Evolutionary conservation across 1,284 basidiomycete species (phyloP).

Genomic region (Golubevia pallescens): DNA sequence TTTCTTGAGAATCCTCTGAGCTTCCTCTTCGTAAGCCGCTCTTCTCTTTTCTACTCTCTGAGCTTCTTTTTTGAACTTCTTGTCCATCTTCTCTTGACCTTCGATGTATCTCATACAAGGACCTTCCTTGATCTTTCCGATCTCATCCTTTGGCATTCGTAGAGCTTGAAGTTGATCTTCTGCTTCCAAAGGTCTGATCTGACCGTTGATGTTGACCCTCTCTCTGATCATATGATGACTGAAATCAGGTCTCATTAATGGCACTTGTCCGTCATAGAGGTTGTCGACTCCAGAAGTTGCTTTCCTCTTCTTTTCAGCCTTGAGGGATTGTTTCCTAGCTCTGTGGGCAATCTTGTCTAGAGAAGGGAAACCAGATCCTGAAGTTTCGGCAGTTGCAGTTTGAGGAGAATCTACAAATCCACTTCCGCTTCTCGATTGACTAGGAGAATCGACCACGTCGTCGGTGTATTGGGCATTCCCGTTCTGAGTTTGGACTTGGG

Average conservation of each 20-base stretch:
- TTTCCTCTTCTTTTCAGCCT: conserved; percentile 1
- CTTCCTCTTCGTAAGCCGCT: conserved; percentile 19
- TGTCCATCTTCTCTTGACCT: conserved; percentile 35
- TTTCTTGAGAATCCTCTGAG: conserved; percentile 12
- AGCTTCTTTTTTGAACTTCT: conserved; percentile 26
- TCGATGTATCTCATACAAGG: conserved; percentile 46
- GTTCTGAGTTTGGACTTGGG: not conserved
- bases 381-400: not conserved
- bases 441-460: not conserved
- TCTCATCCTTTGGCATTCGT: conserved; percentile 70
- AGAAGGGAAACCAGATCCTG: not conserved
- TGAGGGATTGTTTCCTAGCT: not conserved
- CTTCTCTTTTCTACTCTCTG: conserved; percentile 25
- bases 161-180: conserved; percentile 74
- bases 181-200: conserved; percentile 79
- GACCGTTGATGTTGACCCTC: conserved; percentile 79
- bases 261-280: conserved; percentile 52
- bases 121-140: conserved; percentile 68
- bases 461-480: not conserved
- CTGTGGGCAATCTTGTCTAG: not conserved
- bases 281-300: conserved; percentile 27
- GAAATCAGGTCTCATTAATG: conserved; percentile 39
- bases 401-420: not conserved
- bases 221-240: conserved; percentile 78
- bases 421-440: not conserved